These are phyloP conservation scores for Pyricularia sp. DNA, from an alignment of 2,329 filamentous ascomycete genomes.

Conservation along the genomic window DNA sequence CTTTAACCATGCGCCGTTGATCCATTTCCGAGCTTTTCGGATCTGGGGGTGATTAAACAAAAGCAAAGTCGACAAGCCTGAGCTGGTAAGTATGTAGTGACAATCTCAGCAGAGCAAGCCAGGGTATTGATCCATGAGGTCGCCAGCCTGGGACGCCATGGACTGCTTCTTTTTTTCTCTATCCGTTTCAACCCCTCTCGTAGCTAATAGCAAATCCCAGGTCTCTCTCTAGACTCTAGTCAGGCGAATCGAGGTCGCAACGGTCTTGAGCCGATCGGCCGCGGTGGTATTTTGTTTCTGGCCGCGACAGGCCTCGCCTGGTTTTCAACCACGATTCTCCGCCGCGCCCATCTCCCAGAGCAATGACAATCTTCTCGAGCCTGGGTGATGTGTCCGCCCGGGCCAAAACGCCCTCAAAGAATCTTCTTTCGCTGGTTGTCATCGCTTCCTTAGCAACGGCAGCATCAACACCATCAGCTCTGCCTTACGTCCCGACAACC, in stretches of 20 bases:
- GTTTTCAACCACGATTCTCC: background rate
- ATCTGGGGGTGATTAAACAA: background rate
- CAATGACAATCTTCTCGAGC: background rate
- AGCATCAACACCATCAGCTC: constrained; percentile 24
- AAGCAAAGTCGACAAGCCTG: background rate
- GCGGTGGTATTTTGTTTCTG: constrained; percentile 5
- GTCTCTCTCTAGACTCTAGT: background rate
- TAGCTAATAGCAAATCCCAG: background rate
- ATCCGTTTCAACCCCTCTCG: background rate
- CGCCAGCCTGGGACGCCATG: background rate
- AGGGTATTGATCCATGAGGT: background rate
- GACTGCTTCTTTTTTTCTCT: background rate
- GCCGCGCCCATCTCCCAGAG: background rate
- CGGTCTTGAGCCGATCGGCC: background rate
- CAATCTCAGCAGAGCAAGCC: background rate
- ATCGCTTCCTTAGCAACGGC: constrained; percentile 1
- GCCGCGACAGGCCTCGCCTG: background rate
- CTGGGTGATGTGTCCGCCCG: background rate
- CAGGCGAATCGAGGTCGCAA: background rate
- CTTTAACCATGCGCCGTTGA: background rate
- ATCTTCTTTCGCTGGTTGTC: background rate
- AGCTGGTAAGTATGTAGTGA: background rate
- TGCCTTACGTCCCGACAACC: constrained; percentile 69
- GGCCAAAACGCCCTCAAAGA: background rate
- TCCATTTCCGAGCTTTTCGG: background rate